Percentiles rank a stretch among this genome's conserved stretches.
These are phyloP conservation scores for Exophiala xenobiotica DNA, from an alignment of 2,329 filamentous ascomycete species.

Conservation along the genomic window DNA sequence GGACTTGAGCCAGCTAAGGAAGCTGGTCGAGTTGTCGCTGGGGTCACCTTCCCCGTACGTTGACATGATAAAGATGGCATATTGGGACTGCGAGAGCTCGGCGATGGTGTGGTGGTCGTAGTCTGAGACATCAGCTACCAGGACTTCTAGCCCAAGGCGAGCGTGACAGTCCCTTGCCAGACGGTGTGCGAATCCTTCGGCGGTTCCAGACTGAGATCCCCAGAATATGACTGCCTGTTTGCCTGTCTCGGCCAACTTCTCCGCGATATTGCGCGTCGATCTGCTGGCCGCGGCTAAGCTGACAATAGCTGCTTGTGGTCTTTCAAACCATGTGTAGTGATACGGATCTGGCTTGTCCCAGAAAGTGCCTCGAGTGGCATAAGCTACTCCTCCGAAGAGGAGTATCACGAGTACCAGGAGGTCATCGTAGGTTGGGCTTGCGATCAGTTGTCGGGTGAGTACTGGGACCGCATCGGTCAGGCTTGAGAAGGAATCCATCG, in stretches of 20 bases:
- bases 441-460: neutral
- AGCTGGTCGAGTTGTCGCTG: constrained; percentile 38
- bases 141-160: constrained; percentile 72
- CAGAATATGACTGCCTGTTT: constrained; percentile 70
- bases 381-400: constrained; percentile 39
- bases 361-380: constrained; percentile 44
- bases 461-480: neutral
- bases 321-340: constrained; percentile 49
- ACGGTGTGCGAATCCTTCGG: constrained; percentile 88
- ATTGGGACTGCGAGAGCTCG: constrained; percentile 27
- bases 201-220: constrained; percentile 91
- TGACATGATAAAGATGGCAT: constrained; percentile 39
- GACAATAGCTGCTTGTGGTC: constrained; percentile 46
- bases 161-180: constrained; percentile 89
- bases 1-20: constrained; percentile 39
- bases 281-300: constrained; percentile 21
- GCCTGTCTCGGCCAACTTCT: constrained; percentile 42
- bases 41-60: constrained; percentile 43
- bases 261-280: constrained; percentile 43
- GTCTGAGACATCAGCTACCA: constrained; percentile 27
- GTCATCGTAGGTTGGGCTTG: constrained; percentile 45
- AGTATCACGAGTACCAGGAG: constrained; percentile 39
- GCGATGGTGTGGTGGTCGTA: constrained; percentile 23
- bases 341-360: constrained; percentile 55
- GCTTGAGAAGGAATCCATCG: neutral